A percentile compares a stretch with the other conserved stretches of the same genome.
These are phyloP conservation scores for Rubus parviflorus DNA, from an alignment of 306 rosid genomes.

Conservation along the genomic window DNA sequence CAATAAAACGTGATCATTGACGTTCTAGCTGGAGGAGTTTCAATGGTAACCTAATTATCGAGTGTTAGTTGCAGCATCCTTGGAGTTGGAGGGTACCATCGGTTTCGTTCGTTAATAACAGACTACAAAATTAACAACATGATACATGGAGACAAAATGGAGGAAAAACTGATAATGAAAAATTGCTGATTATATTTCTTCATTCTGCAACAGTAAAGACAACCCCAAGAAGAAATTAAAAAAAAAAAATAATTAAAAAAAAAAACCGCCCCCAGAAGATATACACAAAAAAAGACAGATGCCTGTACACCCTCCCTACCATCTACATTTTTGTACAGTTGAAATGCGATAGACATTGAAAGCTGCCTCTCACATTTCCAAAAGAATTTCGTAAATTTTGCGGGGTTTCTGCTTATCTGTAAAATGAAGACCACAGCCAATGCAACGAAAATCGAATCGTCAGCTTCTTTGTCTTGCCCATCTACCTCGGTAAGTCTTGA, in stretches of 20 bases:
- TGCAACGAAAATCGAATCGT: background rate
- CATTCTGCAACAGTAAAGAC: constrained; percentile 26
- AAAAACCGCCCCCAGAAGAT: constrained; percentile 16
- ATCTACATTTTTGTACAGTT: constrained; percentile 45
- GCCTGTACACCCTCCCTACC: constrained; percentile 29
- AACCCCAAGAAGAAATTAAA: constrained; percentile 36
- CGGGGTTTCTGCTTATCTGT: constrained; percentile 1
- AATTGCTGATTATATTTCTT: constrained; percentile 22
- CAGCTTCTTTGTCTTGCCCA: constrained; percentile 1
- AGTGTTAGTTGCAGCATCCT: background rate
- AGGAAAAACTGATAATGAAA: background rate
- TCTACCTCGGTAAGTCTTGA: constrained; percentile 15
- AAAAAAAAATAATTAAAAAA: background rate
- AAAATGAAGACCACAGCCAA: constrained; percentile 17
- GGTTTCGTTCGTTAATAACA: background rate
- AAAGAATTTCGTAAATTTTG: constrained; percentile 11
- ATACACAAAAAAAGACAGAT: constrained; percentile 13
- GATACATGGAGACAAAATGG: background rate
- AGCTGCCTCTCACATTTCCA: constrained; percentile 20
- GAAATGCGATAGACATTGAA: constrained; percentile 11
- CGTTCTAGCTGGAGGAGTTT: too few species aligned
- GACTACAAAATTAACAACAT: background rate
- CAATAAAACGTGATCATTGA: too few species aligned
- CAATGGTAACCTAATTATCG: too few species aligned
- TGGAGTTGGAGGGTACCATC: background rate